Percentiles rank a stretch among this genome's conserved stretches.
Evolutionary conservation across 176 grass and related monocot genomes (phyloP).

Genomic region (Lolium multiflorum): DNA sequence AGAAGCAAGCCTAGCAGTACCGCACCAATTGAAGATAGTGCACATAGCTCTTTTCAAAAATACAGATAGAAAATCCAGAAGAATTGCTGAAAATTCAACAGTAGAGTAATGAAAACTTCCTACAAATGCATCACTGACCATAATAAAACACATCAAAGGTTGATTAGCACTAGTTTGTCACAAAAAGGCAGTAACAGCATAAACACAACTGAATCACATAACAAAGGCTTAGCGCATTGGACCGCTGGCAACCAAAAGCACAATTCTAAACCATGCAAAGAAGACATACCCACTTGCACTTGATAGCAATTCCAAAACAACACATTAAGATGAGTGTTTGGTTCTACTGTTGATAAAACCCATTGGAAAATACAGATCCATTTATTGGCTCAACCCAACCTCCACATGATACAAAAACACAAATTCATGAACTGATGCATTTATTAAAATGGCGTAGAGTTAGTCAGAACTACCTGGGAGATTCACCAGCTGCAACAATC

Average conservation of each 20-base stretch:
- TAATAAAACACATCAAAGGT: background rate
- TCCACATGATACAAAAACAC: slow-evolving; percentile 3
- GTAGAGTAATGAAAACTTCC: background rate
- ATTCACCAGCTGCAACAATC: slow-evolving; percentile 11
- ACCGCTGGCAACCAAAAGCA: background rate
- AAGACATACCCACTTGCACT: background rate
- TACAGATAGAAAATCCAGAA: background rate
- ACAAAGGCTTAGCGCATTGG: too few species aligned
- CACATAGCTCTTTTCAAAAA: background rate
- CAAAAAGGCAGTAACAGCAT: background rate
- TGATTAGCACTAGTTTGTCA: slow-evolving; percentile 1
- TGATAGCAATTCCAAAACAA: background rate
- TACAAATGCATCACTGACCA: background rate
- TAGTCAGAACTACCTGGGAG: background rate
- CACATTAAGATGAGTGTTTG: background rate
- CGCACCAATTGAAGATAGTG: background rate
- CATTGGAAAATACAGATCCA: background rate
- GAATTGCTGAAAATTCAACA: slow-evolving; percentile 6
- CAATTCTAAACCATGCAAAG: background rate
- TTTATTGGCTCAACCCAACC: background rate
- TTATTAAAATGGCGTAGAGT: background rate
- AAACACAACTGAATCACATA: background rate
- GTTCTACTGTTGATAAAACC: background rate
- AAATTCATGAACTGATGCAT: slow-evolving; percentile 13
- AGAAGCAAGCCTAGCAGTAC: background rate